phyloP scores from a whole-genome alignment of 371 early-diverging fungal genomes.

The Gilbertella persicaria region DNA sequence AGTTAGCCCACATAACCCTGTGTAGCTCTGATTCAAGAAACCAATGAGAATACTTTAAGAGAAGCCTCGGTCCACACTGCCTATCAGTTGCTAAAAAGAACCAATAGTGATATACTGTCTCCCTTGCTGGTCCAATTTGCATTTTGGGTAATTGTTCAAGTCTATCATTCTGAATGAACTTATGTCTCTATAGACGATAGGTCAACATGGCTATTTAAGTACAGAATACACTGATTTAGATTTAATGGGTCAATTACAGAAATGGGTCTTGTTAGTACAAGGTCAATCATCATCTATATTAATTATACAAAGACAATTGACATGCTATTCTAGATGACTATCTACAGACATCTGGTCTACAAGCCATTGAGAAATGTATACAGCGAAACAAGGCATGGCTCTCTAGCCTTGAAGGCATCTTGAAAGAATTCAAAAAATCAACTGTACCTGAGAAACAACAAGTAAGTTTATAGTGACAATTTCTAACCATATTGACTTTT shows the following conservation, averaged over 20 bases:
- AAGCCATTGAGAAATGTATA: constrained; percentile 32
- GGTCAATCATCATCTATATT: constrained; percentile 30
- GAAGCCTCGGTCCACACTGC: constrained; percentile 17
- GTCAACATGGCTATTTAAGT: constrained; percentile 37
- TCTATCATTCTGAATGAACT: neutral
- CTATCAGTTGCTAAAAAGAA: constrained; percentile 7
- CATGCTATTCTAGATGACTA: constrained; percentile 24
- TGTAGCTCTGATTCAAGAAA: constrained; percentile 17
- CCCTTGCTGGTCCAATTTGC: constrained; percentile 20
- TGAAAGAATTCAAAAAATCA: constrained; percentile 20
- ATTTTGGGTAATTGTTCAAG: constrained; percentile 20
- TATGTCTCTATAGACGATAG: constrained; percentile 18
- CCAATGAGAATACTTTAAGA: constrained; percentile 10
- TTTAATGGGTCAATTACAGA: constrained; percentile 36
- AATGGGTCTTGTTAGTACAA: constrained; percentile 29
- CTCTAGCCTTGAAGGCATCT: constrained; percentile 21
- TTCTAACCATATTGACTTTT: neutral
- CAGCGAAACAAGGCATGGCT: constrained; percentile 31
- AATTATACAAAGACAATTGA: neutral
- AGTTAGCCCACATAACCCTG: neutral
- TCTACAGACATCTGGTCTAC: constrained; percentile 30
- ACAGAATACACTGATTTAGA: constrained; percentile 22
- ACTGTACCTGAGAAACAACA: constrained; percentile 33
- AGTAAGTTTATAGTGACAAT: constrained; percentile 4
- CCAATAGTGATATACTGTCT: constrained; percentile 7